A percentile compares a stretch with the other conserved stretches of the same genome.
Conservation (phyloP, 495 filamentous ascomycete species). For the Xylaria curta region DNA sequence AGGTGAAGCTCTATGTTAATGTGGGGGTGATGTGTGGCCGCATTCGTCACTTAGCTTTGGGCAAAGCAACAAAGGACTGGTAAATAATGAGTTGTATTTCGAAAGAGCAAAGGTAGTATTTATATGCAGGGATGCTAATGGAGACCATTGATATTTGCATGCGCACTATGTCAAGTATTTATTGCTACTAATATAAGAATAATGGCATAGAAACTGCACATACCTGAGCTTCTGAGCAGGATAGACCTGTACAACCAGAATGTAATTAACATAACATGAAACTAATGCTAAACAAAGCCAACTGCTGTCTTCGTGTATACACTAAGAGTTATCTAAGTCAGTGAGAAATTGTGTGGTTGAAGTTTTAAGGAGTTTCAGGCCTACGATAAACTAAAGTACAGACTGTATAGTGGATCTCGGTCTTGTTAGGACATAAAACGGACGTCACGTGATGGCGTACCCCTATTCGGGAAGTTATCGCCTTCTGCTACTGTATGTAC, state of each 20-base stretch:
- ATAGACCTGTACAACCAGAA: background rate
- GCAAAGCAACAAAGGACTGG: background rate
- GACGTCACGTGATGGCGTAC: background rate
- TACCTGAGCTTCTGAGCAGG: background rate
- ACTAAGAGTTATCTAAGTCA: too few species aligned
- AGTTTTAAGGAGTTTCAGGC: too few species aligned
- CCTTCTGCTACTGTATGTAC: background rate
- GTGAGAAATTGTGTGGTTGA: too few species aligned
- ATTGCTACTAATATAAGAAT: background rate
- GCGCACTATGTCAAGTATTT: background rate
- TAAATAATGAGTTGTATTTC: background rate
- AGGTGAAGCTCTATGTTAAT: background rate
- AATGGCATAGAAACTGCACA: background rate
- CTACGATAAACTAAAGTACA: too few species aligned
- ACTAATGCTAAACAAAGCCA: too few species aligned
- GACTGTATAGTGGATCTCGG: background rate
- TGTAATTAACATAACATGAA: too few species aligned
- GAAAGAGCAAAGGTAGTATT: background rate
- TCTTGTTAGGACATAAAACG: background rate
- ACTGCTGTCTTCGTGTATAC: too few species aligned
- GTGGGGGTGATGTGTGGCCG: background rate
- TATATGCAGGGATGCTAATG: background rate
- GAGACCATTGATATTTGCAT: background rate
- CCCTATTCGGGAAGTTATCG: background rate
- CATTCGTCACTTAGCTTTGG: constrained; percentile 15